Base-by-base conservation (phyloP, 2,329 filamentous ascomycete genomes). In the Rhytidhysteron rufulum region DNA sequence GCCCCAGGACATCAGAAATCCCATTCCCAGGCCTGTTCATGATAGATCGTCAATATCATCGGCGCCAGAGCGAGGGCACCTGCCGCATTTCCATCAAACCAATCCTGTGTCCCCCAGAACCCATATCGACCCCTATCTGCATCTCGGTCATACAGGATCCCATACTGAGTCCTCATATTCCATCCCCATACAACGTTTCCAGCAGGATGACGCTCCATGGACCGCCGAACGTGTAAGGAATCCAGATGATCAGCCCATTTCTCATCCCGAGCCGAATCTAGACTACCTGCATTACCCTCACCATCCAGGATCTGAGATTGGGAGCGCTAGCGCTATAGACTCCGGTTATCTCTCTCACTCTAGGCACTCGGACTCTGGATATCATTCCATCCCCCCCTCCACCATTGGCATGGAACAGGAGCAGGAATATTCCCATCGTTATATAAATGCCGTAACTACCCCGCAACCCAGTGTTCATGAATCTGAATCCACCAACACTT, bases 271-370 rank as follows among this genome's bases (percentile, higher is more conserved):
- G 20, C 39, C 49, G 1, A 47, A 47, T 20, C 35, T 47, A 32
- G 44, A 49, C n/a, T 57, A 49, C 25, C 33, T 34, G 34, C 20
- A 34, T 13, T 55, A 53, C 27, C 50, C 48, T 22, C 43, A 48
- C 16, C 36, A 37, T 7, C 46, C 51, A 29, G 42, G 35, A 30
- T 61, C 59, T 8, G 58, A 62, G 15, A 27, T 55, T 9, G 53
- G 44, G 10, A 58, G 51, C 31, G 40, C 45, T 21, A 47, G 33
- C 11, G 44, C 39, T 31, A 36, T 56, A 20, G 62, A 66, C 37
- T 65, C 62, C 31, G 63, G 61, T 4, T 67, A 65, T 31, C 40
- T 51, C 6, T 60, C 61, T 16, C 48, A 53, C 9, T 48, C 44
- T 16, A 27, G 27, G 34, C 8, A n/a, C n/a, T n/a, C n/a, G n/a